Percentiles rank a stretch among this genome's conserved stretches.
Evolutionary conservation across 1,139 yeast genomes (phyloP).

Genomic region (Geotrichum restrictum): DNA sequence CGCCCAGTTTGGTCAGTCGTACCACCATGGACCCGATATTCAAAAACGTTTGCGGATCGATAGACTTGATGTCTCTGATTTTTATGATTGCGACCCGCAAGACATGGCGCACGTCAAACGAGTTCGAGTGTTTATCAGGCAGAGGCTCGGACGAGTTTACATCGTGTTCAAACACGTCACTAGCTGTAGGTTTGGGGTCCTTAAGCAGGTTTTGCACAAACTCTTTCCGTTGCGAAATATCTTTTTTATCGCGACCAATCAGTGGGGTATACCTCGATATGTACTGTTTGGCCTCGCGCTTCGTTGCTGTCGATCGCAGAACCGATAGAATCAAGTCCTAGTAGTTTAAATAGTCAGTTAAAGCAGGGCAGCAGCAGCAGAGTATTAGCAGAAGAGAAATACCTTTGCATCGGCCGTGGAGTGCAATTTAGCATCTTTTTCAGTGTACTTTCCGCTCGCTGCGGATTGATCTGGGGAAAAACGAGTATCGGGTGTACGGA

Average conservation of each 20-base stretch:
- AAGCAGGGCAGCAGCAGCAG: too few relatives aligned
- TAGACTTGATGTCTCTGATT: slow-evolving; percentile 42
- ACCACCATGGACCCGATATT: slow-evolving; percentile 51
- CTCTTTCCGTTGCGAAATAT: slow-evolving; percentile 27
- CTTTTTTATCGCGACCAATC: slow-evolving; percentile 24
- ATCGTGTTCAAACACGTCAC: slow-evolving; percentile 12
- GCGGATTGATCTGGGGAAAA: slow-evolving; percentile 4
- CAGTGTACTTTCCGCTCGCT: slow-evolving; percentile 10
- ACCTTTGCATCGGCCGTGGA: slow-evolving; percentile 21
- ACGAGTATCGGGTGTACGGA: background rate
- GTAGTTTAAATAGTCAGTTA: background rate
- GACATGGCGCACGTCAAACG: slow-evolving; percentile 39
- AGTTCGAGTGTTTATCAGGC: slow-evolving; percentile 19
- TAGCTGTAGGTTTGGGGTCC: slow-evolving; percentile 38
- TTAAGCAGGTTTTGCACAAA: slow-evolving; percentile 23
- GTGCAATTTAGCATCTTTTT: slow-evolving; percentile 18
- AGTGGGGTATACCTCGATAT: slow-evolving; percentile 45
- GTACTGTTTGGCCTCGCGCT: slow-evolving; percentile 60
- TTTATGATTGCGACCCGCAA: slow-evolving; percentile 52
- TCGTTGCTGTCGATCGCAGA: slow-evolving; percentile 61
- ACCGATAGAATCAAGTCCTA: slow-evolving; percentile 56
- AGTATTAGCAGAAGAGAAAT: background rate
- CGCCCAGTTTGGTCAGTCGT: slow-evolving; percentile 51
- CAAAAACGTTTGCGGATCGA: slow-evolving; percentile 39
- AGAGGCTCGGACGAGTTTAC: background rate